These are phyloP conservation scores for Chaetomidium leptoderma DNA, from an alignment of 495 filamentous ascomycete genomes.

Conservation along the genomic window DNA sequence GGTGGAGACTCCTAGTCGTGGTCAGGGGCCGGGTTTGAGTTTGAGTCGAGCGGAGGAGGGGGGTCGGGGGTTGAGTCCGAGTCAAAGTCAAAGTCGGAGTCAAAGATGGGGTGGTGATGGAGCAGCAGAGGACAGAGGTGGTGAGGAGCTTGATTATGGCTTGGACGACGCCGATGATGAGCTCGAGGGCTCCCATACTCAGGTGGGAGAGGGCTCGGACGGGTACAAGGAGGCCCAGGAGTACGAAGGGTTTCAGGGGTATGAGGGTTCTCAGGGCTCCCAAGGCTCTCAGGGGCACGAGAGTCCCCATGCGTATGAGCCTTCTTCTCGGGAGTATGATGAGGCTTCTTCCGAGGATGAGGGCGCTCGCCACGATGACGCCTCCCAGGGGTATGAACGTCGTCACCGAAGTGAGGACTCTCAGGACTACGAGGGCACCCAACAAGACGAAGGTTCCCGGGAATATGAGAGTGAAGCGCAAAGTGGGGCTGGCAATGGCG, in stretches of 20 bases:
- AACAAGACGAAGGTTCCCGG: neutral
- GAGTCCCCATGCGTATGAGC: neutral
- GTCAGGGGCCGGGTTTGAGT: neutral
- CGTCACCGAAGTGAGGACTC: too few relatives aligned
- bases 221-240: neutral
- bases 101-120: neutral
- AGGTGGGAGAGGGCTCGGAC: constrained; percentile 1
- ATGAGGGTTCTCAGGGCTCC: neutral
- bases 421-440: neutral
- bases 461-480: neutral
- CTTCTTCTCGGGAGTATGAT: neutral
- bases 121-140: neutral
- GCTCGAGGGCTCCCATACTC: constrained; percentile 7
- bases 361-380: neutral
- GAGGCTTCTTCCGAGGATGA: neutral
- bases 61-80: neutral
- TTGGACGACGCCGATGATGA: constrained; percentile 16
- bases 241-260: neutral
- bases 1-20: neutral
- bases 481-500: neutral
- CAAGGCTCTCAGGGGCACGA: neutral
- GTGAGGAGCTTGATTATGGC: neutral
- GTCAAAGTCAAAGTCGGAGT: neutral
- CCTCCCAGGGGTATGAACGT: neutral
- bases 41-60: neutral